phyloP scores from a whole-genome alignment of 163 green algal species.

The Volvox carteri region DNA sequence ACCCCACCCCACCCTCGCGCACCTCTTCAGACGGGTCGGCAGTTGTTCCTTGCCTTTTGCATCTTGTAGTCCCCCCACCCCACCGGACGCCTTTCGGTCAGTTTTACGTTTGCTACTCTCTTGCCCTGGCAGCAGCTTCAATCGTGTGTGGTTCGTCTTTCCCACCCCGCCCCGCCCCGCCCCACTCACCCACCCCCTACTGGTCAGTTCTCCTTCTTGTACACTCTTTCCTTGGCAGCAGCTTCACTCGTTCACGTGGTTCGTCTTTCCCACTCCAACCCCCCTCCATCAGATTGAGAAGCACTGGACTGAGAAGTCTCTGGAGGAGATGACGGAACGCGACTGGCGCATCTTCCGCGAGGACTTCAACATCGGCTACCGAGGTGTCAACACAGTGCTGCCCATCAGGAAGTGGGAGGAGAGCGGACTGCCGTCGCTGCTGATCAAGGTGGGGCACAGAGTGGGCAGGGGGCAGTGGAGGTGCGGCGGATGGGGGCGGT shows the following conservation, averaged over 20 bases:
- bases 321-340: slow-evolving; percentile 92
- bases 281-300: slow-evolving; percentile 64
- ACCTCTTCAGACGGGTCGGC: too few species aligned
- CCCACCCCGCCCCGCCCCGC: background rate
- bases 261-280: too few species aligned
- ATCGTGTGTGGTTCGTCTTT: background rate
- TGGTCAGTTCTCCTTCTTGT: too few species aligned
- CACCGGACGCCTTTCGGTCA: too few species aligned
- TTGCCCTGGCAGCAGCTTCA: too few species aligned
- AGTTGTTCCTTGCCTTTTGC: background rate
- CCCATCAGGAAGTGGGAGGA: slow-evolving; percentile 97
- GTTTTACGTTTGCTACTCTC: too few species aligned
- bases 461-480: background rate
- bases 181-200: too few species aligned
- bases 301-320: slow-evolving; percentile 88
- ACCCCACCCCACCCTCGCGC: too few species aligned
- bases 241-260: too few species aligned
- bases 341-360: slow-evolving; percentile 99
- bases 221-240: too few species aligned
- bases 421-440: slow-evolving; percentile 77
- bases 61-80: background rate
- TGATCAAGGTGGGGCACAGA: slow-evolving; percentile 71
- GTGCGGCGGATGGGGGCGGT: background rate
- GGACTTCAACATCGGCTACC: slow-evolving; percentile 98
- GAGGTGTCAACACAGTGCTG: slow-evolving; percentile 76